Base-by-base conservation (phyloP, 495 filamentous ascomycete genomes). In the Tuber calosporum region DNA sequence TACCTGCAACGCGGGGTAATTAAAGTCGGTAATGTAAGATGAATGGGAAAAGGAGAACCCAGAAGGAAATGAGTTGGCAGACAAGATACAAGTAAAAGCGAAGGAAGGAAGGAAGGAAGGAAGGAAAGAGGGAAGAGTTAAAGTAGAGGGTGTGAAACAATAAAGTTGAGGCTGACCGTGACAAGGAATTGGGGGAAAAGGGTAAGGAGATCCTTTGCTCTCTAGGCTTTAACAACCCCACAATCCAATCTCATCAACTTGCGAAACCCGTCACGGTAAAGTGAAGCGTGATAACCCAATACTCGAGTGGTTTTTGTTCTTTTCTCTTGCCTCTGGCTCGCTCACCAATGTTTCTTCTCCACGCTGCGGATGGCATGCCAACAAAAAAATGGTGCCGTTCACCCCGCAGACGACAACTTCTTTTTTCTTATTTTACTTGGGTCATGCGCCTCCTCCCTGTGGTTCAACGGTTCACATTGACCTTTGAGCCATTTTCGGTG, bases 321-420 rank as follows among this genome's bases (percentile, higher is more conserved):
- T 62, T 62, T 62, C 53, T 62, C 53, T 34, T 62, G 26, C 7
- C 53, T n/a, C 48, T 26, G 53, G 26, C 26, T 34, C 53, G 53
- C 30, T 62, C 53, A 26, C 53, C 53, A 62, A 62, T 62, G 53
- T 62, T 62, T 62, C 53, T 62, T 62, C 53, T 62, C 53, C 53
- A 62, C 53, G 53, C 53, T 62, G 53, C 53, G 15, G 53, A 62
- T 62, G 26, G 30, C 53, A 34, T 62, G 53, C 53, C 53, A 62
- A 62, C 53, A 62, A 62, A 34, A 62, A 58, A 62, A 62, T 62
- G 3, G 26, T 62, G 26, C 30, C 26, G 53, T 62, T 62, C 53
- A 62, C 53, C 53, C 53, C 53, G 53, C 53, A 62, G 53, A 34
- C 30, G 11, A 62, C 53, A 62, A 62, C 53, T 26, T 62, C 26